Conservation (phyloP, 495 filamentous ascomycete species). For the Niebla homalea region DNA sequence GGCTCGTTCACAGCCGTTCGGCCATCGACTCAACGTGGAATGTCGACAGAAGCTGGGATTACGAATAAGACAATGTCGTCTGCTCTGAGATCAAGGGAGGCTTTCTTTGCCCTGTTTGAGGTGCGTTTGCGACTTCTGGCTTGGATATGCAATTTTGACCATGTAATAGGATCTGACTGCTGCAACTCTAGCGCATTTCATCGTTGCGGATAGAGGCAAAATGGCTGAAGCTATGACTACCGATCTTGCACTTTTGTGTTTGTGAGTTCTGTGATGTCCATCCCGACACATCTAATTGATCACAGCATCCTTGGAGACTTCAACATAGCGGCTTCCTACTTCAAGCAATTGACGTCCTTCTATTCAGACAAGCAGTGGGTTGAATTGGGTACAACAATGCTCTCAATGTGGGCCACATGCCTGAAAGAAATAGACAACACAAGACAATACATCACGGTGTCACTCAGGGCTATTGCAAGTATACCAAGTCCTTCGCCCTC, state of each 20-base stretch:
- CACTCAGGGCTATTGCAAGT: constrained; percentile 49
- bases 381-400: constrained; percentile 63
- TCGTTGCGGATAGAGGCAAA: constrained; percentile 60
- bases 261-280: constrained; percentile 29
- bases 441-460: constrained; percentile 67
- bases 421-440: constrained; percentile 60
- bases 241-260: constrained; percentile 77
- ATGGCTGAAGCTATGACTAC: constrained; percentile 65
- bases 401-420: constrained; percentile 76
- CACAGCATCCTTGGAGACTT: constrained; percentile 52
- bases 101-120: constrained; percentile 26
- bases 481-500: background rate
- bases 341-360: constrained; percentile 67
- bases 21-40: background rate
- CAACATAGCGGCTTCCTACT: constrained; percentile 59
- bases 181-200: constrained; percentile 41
- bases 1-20: background rate
- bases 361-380: constrained; percentile 74
- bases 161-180: constrained; percentile 25
- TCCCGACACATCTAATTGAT: background rate
- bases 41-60: constrained; percentile 28
- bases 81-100: constrained; percentile 33
- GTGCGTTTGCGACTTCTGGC: background rate
- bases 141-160: background rate
- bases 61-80: constrained; percentile 35